Conservation (phyloP, 2,329 filamentous ascomycete species). For the Trichoderma pleuroti region DNA sequence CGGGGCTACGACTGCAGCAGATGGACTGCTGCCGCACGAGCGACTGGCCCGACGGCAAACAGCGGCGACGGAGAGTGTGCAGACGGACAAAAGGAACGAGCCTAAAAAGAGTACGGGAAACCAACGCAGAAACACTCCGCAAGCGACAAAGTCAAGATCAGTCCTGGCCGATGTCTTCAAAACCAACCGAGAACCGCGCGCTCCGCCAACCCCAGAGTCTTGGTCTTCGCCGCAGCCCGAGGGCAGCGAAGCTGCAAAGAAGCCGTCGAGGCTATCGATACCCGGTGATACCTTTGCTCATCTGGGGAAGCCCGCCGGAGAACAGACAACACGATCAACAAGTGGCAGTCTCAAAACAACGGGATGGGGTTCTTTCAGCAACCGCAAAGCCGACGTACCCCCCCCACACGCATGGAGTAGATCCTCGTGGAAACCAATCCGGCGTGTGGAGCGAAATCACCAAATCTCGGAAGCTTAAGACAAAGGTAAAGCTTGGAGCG, state of each 20-base stretch:
- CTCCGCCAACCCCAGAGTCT: conserved; percentile 27
- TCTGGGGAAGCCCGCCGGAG: neutral
- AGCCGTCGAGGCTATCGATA: neutral
- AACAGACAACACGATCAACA: conserved; percentile 4
- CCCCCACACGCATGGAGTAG: conserved; percentile 14
- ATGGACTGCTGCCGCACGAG: conserved; percentile 39
- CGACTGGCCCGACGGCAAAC: conserved; percentile 33
- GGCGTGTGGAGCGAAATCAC: conserved; percentile 22
- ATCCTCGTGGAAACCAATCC: conserved; percentile 21
- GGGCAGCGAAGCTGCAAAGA: neutral
- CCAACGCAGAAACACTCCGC: conserved; percentile 13
- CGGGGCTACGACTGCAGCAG: conserved; percentile 4
- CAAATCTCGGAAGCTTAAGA: conserved; percentile 1
- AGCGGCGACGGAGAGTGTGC: conserved; percentile 15
- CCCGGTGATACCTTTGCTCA: neutral
- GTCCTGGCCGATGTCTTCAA: conserved; percentile 35
- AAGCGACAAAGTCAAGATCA: conserved; percentile 27
- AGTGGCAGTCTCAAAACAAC: conserved; percentile 9
- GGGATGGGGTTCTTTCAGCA: conserved; percentile 26
- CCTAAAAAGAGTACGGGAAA: neutral
- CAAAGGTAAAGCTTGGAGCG: conserved; percentile 1
- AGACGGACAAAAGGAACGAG: neutral
- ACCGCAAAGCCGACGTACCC: conserved; percentile 21
- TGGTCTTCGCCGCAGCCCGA: conserved; percentile 23
- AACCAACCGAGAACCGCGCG: conserved; percentile 26